Conservation (phyloP, 2,329 filamentous ascomycete species). For the Pochonia chlamydosporia region DNA sequence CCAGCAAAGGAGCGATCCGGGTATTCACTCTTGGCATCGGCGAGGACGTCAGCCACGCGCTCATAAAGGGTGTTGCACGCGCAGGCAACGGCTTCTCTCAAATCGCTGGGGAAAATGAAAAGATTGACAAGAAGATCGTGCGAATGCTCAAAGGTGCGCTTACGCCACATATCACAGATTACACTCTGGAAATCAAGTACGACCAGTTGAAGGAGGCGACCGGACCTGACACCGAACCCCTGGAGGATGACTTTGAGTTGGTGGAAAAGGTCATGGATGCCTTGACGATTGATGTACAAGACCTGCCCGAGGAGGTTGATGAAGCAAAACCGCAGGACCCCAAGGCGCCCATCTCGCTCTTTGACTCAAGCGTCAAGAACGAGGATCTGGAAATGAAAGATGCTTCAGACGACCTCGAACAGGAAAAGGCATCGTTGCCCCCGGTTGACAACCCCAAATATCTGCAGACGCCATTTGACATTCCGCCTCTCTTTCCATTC, state of each 20-base stretch:
- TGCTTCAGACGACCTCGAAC: conserved; percentile 13
- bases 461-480: conserved; percentile 57
- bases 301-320: conserved; percentile 12
- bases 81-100: conserved; percentile 56
- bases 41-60: conserved; percentile 39
- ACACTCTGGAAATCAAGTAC: conserved; percentile 59
- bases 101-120: conserved; percentile 55
- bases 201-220: conserved; percentile 12
- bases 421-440: conserved; percentile 46
- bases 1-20: conserved; percentile 38
- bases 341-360: conserved; percentile 52
- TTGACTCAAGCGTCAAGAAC: conserved; percentile 42
- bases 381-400: conserved; percentile 29
- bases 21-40: conserved; percentile 54
- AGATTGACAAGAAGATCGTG: conserved; percentile 63
- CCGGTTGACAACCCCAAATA: conserved; percentile 45
- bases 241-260: conserved; percentile 54
- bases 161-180: conserved; percentile 60
- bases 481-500: conserved; percentile 63
- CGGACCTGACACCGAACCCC: conserved; percentile 10
- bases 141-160: conserved; percentile 70
- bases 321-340: background rate
- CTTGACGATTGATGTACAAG: conserved; percentile 32
- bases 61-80: conserved; percentile 49
- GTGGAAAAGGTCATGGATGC: conserved; percentile 51